A percentile compares a stretch with the other conserved stretches of the same genome.
Evolutionary conservation across 2,329 filamentous ascomycete species (phyloP).

Genomic region (Xylariaceae sp.): DNA sequence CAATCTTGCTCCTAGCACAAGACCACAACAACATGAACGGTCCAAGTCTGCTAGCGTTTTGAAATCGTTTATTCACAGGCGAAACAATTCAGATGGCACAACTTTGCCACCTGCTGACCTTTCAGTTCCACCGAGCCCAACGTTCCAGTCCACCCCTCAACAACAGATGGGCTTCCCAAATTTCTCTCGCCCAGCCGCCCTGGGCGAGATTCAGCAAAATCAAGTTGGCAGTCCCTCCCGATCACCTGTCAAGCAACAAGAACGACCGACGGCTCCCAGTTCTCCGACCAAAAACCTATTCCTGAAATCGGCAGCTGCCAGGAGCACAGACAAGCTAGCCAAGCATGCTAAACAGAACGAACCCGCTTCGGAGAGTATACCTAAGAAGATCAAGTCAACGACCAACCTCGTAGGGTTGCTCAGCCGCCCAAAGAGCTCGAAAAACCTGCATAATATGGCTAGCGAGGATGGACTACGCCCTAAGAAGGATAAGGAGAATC

Average conservation of each 20-base stretch:
- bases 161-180: constrained; percentile 38
- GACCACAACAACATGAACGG: constrained; percentile 40
- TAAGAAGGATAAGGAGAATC: constrained; percentile 80
- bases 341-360: constrained; percentile 46
- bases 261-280: constrained; percentile 15
- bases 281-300: constrained; percentile 36
- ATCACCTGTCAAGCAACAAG: constrained; percentile 30
- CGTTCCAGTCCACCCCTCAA: constrained; percentile 28
- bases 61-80: constrained; percentile 53
- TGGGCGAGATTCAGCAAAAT: constrained; percentile 62
- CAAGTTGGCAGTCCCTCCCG: constrained; percentile 38
- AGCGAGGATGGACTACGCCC: constrained; percentile 54
- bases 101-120: constrained; percentile 36
- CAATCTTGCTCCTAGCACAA: constrained; percentile 18
- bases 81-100: constrained; percentile 50
- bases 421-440: constrained; percentile 73
- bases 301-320: constrained; percentile 46
- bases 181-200: constrained; percentile 48
- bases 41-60: constrained; percentile 55
- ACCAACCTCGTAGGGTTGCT: constrained; percentile 80
- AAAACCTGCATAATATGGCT: constrained; percentile 59
- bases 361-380: constrained; percentile 57
- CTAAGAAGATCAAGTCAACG: constrained; percentile 80
- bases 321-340: constrained; percentile 38
- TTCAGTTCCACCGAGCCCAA: constrained; percentile 25